Conservation (phyloP, 2,329 filamentous ascomycete genomes). For the Aurifilum marmelostoma region DNA sequence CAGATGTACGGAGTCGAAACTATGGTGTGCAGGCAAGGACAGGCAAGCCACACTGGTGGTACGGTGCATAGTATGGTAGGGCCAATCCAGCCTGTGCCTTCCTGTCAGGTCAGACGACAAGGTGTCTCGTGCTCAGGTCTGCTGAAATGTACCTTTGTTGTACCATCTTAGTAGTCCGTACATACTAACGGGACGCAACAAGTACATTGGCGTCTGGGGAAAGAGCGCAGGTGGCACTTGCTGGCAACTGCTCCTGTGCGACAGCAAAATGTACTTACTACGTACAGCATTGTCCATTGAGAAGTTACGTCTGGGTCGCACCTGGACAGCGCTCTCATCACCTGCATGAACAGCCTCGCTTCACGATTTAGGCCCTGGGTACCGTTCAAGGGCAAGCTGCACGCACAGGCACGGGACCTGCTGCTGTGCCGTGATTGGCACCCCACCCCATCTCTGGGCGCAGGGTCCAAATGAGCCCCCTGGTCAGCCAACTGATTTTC, state of each 20-base stretch:
- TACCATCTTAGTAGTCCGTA: background rate
- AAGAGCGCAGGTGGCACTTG: conserved; percentile 2
- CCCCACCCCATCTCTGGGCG: background rate
- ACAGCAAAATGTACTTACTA: background rate
- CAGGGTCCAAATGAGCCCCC: conserved; percentile 6
- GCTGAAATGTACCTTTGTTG: background rate
- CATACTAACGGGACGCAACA: background rate
- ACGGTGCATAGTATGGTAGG: too few species aligned
- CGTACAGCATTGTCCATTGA: background rate
- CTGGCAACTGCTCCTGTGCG: conserved; percentile 3
- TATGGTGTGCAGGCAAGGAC: background rate
- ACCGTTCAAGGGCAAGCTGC: background rate
- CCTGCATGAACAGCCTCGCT: conserved; percentile 5
- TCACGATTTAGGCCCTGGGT: background rate
- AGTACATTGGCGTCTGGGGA: conserved; percentile 1
- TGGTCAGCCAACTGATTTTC: background rate
- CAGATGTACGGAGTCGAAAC: background rate
- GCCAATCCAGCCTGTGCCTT: background rate
- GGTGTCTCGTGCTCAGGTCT: background rate
- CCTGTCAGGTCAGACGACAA: background rate
- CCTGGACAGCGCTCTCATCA: background rate
- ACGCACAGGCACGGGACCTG: conserved; percentile 2
- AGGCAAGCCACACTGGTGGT: background rate
- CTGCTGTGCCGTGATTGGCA: background rate
- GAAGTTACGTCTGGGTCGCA: background rate